A percentile compares a stretch with the other conserved stretches of the same genome.
Evolutionary conservation across 352 stramenopile species (phyloP).

Genomic region (Blastocystis sp.): DNA sequence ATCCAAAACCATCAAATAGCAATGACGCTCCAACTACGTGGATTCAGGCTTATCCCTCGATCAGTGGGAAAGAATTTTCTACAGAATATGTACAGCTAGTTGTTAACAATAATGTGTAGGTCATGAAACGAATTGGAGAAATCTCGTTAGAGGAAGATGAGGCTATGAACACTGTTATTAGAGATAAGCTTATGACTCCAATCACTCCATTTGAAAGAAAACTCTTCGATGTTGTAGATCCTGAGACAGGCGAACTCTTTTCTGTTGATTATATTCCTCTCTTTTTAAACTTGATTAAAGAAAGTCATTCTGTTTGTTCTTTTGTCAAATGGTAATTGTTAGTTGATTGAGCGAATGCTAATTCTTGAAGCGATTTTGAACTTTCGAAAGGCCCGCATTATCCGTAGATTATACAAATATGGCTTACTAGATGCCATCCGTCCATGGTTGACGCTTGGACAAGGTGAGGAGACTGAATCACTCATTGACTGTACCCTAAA

Average conservation of each 20-base stretch:
- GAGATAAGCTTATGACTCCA: conserved; percentile 7
- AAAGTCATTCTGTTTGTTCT: conserved; percentile 14
- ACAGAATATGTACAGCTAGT: not conserved
- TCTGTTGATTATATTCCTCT: not conserved
- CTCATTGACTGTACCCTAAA: not conserved
- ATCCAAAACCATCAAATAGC: not conserved
- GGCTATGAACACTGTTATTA: conserved; percentile 10
- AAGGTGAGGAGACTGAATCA: not conserved
- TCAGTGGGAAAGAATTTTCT: conserved; percentile 12
- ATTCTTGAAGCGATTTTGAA: conserved; percentile 31
- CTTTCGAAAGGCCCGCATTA: not conserved
- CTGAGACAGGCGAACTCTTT: conserved; percentile 32
- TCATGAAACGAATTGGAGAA: conserved; percentile 34
- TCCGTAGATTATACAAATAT: conserved; percentile 10
- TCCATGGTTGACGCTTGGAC: not conserved
- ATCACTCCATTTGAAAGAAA: conserved; percentile 38
- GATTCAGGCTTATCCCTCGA: conserved; percentile 44
- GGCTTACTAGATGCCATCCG: conserved; percentile 36
- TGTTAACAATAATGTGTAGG: not conserved
- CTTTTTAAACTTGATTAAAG: conserved; percentile 21
- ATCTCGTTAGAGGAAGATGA: conserved; percentile 54
- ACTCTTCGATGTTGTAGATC: conserved; percentile 40
- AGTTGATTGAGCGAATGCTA: conserved; percentile 33
- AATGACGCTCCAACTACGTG: not conserved
- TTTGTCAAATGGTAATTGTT: not conserved